Base-by-base conservation (phyloP, 228 moss, liverwort and hornwort species). In the Sphagnum fallax region DNA sequence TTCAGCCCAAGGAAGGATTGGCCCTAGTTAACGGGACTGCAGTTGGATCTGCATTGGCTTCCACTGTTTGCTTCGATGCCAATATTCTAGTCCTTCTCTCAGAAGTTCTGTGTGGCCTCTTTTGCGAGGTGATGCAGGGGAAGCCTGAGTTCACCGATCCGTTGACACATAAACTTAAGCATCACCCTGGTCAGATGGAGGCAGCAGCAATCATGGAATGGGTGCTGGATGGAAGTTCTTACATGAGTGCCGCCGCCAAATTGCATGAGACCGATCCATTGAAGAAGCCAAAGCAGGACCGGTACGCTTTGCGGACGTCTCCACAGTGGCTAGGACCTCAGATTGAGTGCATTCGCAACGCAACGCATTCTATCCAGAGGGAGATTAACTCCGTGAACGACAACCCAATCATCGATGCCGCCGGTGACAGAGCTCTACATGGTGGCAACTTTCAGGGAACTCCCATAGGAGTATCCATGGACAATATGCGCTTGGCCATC, bases 1-100 rank as follows among this genome's bases (percentile, higher is more conserved):
- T 83, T 67, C 79, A 79, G 67, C 83, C 83, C 10, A 83, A 83
- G 72, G 83, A 83, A 64, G 83, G 80, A 8, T 6, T 83, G 13
- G 83, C 77, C 2, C 70, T 83, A 72, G 83, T 83, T 64, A 83
- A 83, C n/a, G 80, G 80, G 6, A 83, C 80, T 4, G 80, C 75
- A 4, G 78, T 78, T 14, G 78, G 74, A 8, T 70, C 78, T 5
- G 78, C 69, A 1, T 70, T 70, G 65, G 78, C 78, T 5, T 78
- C 70, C n/a, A 78, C 60, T 5, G 78, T 70, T 4, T 77, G 53
- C 51, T 77, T 83, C 61, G 80, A 83, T 12, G 81, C 87, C 60
- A 83, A 83, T 59, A 70, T 80, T 10, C 4, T 80, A 48, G 79
- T 62, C 13, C 15, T 76, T 7, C 51, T 76, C 14, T 67, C 71